Percentiles rank a stretch among this genome's conserved stretches.
Conservation (phyloP, 2,329 filamentous ascomycete species). For the Juglanconis oblonga region DNA sequence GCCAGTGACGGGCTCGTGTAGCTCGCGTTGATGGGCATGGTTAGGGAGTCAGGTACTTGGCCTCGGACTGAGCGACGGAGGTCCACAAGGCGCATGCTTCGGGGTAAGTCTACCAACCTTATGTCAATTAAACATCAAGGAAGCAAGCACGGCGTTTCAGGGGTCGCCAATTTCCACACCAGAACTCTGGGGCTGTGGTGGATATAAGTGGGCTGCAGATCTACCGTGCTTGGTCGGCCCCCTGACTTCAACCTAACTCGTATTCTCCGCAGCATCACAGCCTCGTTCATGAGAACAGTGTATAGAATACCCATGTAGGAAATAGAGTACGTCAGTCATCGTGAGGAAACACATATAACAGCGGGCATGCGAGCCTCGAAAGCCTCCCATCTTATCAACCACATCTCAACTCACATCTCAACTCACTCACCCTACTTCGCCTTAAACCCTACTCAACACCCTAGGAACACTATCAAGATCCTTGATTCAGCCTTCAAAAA, state of each 20-base stretch:
- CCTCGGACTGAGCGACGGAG: background rate
- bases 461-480: background rate
- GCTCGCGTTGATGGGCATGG: too few relatives aligned
- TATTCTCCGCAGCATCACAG: background rate
- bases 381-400: background rate
- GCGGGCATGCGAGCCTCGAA: background rate
- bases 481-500: constrained; percentile 10
- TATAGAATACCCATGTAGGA: background rate
- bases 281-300: background rate
- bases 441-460: background rate
- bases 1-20: too few relatives aligned
- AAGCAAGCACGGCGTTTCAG: background rate
- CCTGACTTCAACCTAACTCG: background rate
- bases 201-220: background rate
- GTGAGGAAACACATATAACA: background rate
- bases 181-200: background rate
- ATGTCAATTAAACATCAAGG: background rate
- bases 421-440: background rate
- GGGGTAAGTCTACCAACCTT: background rate
- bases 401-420: background rate
- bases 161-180: background rate
- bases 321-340: background rate
- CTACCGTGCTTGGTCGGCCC: background rate
- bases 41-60: too few relatives aligned
- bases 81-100: background rate